Conservation (phyloP, 129 eudicot species). For the Flaveria trinervia region DNA sequence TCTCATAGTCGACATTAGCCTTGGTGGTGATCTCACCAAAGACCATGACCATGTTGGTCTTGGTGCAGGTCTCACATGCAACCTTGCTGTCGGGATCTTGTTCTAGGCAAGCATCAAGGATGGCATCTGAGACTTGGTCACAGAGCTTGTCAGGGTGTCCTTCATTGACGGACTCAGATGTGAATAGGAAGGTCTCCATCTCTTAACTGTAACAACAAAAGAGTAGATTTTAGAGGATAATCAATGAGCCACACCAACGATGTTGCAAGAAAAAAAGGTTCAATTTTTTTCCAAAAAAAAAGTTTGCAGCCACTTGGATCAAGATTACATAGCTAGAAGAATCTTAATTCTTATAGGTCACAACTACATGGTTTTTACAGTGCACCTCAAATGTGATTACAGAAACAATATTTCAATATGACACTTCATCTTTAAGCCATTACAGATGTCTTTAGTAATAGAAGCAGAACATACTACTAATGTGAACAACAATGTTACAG, state of each 20-base stretch:
- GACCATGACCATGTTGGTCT: conserved; percentile 77
- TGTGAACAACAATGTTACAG: conserved; percentile 1
- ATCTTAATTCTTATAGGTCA: not conserved
- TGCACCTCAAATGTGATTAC: too few species aligned
- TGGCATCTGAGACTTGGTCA: conserved; percentile 53
- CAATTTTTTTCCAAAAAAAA: not conserved
- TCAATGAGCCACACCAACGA: too few species aligned
- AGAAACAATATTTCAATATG: too few species aligned
- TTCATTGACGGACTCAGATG: conserved; percentile 48
- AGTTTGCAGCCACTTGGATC: not conserved
- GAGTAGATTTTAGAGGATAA: not conserved
- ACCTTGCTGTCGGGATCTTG: conserved; percentile 50
- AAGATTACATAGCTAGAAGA: not conserved
- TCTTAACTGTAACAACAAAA: conserved; percentile 29
- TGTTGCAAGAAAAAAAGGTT: not conserved
- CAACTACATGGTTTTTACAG: not conserved
- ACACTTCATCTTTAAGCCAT: too few species aligned
- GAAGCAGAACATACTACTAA: not conserved
- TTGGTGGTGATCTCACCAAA: conserved; percentile 54
- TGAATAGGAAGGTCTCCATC: conserved; percentile 56
- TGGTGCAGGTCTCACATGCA: conserved; percentile 51
- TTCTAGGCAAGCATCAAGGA: conserved; percentile 49
- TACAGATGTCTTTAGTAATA: not conserved
- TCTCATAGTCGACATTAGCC: conserved; percentile 45
- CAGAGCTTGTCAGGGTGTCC: conserved; percentile 53